These are phyloP conservation scores for Pseudevernia furfuracea DNA, from an alignment of 495 filamentous ascomycete species.

Conservation along the genomic window DNA sequence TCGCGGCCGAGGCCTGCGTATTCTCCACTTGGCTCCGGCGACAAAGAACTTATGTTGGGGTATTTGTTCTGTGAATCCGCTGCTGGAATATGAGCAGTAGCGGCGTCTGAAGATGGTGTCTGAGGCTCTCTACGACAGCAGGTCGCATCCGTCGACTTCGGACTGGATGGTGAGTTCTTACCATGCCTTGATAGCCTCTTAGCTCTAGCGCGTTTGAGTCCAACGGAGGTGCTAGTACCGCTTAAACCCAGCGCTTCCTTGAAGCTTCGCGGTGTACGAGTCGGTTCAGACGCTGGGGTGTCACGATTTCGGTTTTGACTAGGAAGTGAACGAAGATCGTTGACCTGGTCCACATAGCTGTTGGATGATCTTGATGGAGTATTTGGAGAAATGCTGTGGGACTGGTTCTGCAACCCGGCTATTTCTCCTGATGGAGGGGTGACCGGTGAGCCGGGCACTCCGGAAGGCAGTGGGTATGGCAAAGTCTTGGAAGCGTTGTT, in stretches of 20 bases:
- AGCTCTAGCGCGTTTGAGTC: slow-evolving; percentile 49
- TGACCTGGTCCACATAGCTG: slow-evolving; percentile 22
- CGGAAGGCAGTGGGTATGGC: slow-evolving; percentile 16
- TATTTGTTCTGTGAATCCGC: not conserved
- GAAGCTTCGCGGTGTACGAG: slow-evolving; percentile 23
- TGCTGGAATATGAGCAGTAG: not conserved
- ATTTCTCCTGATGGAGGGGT: slow-evolving; percentile 16
- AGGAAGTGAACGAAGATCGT: slow-evolving; percentile 23
- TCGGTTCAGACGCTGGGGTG: slow-evolving; percentile 10
- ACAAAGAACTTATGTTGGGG: not conserved
- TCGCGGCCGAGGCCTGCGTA: slow-evolving; percentile 7
- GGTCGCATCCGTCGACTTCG: slow-evolving; percentile 4
- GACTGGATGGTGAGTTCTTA: slow-evolving; percentile 32
- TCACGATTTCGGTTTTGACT: slow-evolving; percentile 17
- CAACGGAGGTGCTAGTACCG: slow-evolving; percentile 29
- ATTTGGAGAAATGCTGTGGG: not conserved
- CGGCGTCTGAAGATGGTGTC: not conserved
- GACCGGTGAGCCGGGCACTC: not conserved
- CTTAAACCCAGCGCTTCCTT: slow-evolving; percentile 27
- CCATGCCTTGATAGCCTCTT: slow-evolving; percentile 43
- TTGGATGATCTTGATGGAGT: slow-evolving; percentile 12
- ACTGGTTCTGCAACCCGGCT: slow-evolving; percentile 10
- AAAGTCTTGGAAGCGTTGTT: slow-evolving; percentile 30
- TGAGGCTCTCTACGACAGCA: not conserved
- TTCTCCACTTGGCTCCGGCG: slow-evolving; percentile 3